Percentiles rank a stretch among this genome's conserved stretches.
These are phyloP conservation scores for Penicillium odoratum DNA, from an alignment of 495 filamentous ascomycete species.

Conservation along the genomic window DNA sequence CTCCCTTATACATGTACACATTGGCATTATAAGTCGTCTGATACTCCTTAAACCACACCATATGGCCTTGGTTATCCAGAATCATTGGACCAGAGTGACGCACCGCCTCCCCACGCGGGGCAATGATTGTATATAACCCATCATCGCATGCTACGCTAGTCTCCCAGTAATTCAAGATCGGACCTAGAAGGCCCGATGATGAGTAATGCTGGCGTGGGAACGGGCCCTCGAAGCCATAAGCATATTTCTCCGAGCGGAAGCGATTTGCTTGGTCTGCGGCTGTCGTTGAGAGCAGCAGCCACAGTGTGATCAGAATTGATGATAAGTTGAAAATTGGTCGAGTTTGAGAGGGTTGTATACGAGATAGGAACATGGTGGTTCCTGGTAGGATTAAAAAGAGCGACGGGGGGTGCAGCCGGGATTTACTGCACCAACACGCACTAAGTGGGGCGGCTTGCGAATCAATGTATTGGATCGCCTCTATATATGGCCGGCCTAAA, in stretches of 20 bases:
- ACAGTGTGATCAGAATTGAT: not conserved
- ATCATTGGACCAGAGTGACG: slow-evolving; percentile 43
- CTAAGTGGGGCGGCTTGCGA: not conserved
- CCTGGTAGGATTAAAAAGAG: too few species aligned
- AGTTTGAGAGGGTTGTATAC: not conserved
- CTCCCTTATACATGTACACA: slow-evolving; percentile 39
- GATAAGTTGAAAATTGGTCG: too few species aligned
- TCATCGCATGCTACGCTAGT: slow-evolving; percentile 34
- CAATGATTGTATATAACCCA: slow-evolving; percentile 41
- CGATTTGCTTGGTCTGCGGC: slow-evolving; percentile 6
- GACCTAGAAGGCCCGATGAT: slow-evolving; percentile 36
- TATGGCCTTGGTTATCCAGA: slow-evolving; percentile 41
- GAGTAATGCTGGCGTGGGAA: slow-evolving; percentile 43
- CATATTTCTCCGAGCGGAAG: slow-evolving; percentile 27
- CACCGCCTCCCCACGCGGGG: slow-evolving; percentile 42
- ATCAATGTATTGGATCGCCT: not conserved
- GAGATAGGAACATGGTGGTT: not conserved
- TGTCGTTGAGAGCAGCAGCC: not conserved
- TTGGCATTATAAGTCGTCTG: slow-evolving; percentile 42
- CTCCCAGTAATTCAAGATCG: slow-evolving; percentile 37
- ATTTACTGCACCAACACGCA: not conserved
- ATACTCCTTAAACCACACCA: slow-evolving; percentile 43
- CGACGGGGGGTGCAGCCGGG: not conserved
- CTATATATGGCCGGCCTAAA: not conserved
- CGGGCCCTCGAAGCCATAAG: slow-evolving; percentile 34